Percentiles rank a stretch among this genome's conserved stretches.
Evolutionary conservation across 352 stramenopile genomes (phyloP).

Genomic region (Phytophthora constricta): DNA sequence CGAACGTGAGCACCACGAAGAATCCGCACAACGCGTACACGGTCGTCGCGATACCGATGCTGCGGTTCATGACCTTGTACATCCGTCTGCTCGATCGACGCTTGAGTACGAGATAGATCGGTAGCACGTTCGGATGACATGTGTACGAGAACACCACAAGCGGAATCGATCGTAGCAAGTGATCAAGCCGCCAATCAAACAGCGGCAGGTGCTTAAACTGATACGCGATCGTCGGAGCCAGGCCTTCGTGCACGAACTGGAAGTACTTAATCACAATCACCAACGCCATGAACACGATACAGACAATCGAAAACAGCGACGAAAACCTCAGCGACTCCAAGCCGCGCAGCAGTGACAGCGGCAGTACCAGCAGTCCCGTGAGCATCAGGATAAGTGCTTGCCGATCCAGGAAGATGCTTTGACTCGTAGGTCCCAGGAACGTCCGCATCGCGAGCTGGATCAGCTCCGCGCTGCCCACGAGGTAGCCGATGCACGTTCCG

Average conservation of each 20-base stretch:
- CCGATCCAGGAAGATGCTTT: conserved; percentile 67
- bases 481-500: conserved; percentile 83
- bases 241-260: conserved; percentile 79
- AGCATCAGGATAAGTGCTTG: conserved; percentile 77
- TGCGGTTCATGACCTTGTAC: conserved; percentile 91
- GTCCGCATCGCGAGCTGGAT: conserved; percentile 67
- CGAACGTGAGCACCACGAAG: conserved; percentile 90
- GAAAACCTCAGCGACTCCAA: conserved; percentile 86
- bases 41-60: conserved; percentile 72
- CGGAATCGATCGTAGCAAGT: conserved; percentile 74
- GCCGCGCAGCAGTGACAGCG: conserved; percentile 82
- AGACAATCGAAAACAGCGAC: conserved; percentile 89
- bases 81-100: conserved; percentile 80
- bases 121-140: conserved; percentile 89
- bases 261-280: conserved; percentile 93
- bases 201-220: conserved; percentile 80
- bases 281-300: conserved; percentile 88
- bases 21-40: conserved; percentile 83
- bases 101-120: conserved; percentile 91
- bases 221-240: conserved; percentile 68
- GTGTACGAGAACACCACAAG: conserved; percentile 91
- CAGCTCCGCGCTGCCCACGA: conserved; percentile 83
- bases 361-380: conserved; percentile 67
- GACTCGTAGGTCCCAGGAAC: conserved; percentile 51
- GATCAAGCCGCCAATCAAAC: conserved; percentile 68